These are phyloP conservation scores for Globisporangium sylvaticum DNA, from an alignment of 352 stramenopile species.

Conservation along the genomic window DNA sequence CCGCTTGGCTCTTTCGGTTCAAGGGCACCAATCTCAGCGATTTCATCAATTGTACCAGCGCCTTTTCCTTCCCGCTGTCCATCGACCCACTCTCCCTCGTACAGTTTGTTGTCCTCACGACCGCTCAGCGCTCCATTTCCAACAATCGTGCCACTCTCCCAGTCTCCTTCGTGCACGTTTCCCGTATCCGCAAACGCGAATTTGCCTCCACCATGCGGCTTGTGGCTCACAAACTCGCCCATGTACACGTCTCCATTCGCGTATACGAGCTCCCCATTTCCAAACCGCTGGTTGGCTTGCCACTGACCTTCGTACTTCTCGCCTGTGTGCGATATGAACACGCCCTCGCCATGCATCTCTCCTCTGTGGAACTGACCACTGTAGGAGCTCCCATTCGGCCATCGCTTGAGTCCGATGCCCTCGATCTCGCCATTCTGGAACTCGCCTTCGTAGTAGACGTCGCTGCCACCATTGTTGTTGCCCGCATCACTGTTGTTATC, in stretches of 20 bases:
- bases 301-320: conserved; percentile 62
- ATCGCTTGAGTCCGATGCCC: conserved; percentile 44
- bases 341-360: conserved; percentile 51
- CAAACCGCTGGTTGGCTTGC: conserved; percentile 39
- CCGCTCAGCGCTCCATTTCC: conserved; percentile 24
- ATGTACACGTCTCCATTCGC: conserved; percentile 33
- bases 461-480: not conserved
- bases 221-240: conserved; percentile 39
- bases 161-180: conserved; percentile 38
- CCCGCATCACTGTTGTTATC: conserved; percentile 13
- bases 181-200: conserved; percentile 24
- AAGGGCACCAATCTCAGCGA: not conserved
- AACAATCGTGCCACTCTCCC: conserved; percentile 23
- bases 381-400: conserved; percentile 55
- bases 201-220: conserved; percentile 33
- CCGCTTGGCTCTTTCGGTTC: not conserved
- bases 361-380: conserved; percentile 48
- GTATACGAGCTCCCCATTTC: conserved; percentile 32
- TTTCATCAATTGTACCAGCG: not conserved
- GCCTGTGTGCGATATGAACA: conserved; percentile 31
- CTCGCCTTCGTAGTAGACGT: conserved; percentile 38
- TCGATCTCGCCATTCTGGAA: conserved; percentile 66
- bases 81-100: conserved; percentile 43
- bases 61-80: conserved; percentile 31
- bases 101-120: conserved; percentile 16